These are phyloP conservation scores for Amesomyces nigricolor DNA, from an alignment of 2,329 filamentous ascomycete species.

Conservation along the genomic window DNA sequence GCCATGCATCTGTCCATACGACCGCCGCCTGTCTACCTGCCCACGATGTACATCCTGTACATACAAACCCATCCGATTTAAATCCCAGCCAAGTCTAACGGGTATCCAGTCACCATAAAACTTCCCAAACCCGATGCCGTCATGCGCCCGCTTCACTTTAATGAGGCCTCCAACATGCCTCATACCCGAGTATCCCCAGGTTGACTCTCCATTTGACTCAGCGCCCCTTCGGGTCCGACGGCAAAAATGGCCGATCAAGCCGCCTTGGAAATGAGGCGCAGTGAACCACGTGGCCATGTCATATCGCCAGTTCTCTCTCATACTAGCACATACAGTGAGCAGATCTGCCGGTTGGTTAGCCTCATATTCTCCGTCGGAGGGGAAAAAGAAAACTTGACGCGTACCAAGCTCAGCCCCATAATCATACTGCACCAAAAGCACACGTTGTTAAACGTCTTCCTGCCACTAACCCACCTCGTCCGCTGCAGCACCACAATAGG, in stretches of 20 bases:
- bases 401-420: constrained; percentile 71
- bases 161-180: too few species aligned
- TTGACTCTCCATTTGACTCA: too few species aligned
- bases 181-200: too few species aligned
- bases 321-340: constrained; percentile 48
- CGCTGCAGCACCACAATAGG: constrained; percentile 91
- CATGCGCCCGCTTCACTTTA: too few species aligned
- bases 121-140: too few species aligned
- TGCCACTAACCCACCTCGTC: constrained; percentile 67
- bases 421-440: constrained; percentile 94
- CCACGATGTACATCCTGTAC: constrained; percentile 38
- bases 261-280: not conserved
- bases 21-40: too few species aligned
- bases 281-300: not conserved
- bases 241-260: too few species aligned
- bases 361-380: not conserved
- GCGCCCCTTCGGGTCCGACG: too few species aligned
- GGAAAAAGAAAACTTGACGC: constrained; percentile 30
- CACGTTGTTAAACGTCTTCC: constrained; percentile 77
- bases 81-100: too few species aligned
- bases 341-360: constrained; percentile 37
- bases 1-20: too few species aligned
- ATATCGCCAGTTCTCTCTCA: constrained; percentile 24
- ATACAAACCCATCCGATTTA: not conserved
- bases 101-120: too few species aligned